These are phyloP conservation scores for Auricularia sp. DNA, from an alignment of 768 basidiomycete species.

Conservation along the genomic window DNA sequence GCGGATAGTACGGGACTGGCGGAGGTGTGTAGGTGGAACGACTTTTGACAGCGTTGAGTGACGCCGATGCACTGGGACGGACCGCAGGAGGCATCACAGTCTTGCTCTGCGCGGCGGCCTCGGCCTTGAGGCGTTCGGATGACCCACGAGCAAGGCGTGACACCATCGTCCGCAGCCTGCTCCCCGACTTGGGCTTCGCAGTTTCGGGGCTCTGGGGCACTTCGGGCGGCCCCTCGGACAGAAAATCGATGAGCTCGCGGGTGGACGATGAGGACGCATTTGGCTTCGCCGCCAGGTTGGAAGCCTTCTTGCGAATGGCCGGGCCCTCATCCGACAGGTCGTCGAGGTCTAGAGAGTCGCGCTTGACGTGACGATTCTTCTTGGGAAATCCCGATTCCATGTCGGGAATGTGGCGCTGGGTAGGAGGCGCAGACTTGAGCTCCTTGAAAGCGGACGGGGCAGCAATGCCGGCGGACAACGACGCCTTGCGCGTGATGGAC, in stretches of 20 bases:
- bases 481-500: constrained; percentile 5
- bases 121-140: constrained; percentile 21
- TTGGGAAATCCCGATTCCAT: constrained; percentile 26
- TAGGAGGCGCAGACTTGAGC: constrained; percentile 2
- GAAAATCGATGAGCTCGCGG: constrained; percentile 47
- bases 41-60: not conserved
- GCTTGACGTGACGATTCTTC: constrained; percentile 26
- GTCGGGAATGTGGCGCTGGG: not conserved
- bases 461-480: constrained; percentile 2
- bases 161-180: constrained; percentile 73
- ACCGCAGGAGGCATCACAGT: not conserved
- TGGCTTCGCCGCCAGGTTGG: not conserved
- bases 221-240: constrained; percentile 47
- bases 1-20: constrained; percentile 17
- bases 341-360: constrained; percentile 66
- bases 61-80: not conserved
- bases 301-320: constrained; percentile 14
- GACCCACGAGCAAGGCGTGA: constrained; percentile 49
- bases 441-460: constrained; percentile 3
- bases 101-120: not conserved
- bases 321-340: constrained; percentile 46
- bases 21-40: not conserved
- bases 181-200: constrained; percentile 35
- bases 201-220: constrained; percentile 22
- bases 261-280: constrained; percentile 18